Conservation (phyloP, 1,139 yeast genomes). For the Debaryomyces sp. region DNA sequence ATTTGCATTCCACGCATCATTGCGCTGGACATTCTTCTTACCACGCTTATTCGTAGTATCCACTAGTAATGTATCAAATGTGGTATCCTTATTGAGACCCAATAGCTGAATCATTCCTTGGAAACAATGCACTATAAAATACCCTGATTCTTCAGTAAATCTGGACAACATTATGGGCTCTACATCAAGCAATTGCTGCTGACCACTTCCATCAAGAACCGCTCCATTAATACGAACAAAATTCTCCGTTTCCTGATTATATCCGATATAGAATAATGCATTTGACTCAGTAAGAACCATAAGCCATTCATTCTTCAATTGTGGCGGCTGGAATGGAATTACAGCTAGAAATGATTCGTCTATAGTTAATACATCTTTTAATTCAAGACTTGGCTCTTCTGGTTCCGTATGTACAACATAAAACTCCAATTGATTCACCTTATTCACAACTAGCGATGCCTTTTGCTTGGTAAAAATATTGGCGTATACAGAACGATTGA, state of each 20-base stretch:
- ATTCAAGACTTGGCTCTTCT: constrained; percentile 5
- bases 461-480: constrained; percentile 11
- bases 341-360: constrained; percentile 22
- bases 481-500: constrained; percentile 18
- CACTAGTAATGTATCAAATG: not conserved
- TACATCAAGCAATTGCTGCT: constrained; percentile 30
- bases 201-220: constrained; percentile 28
- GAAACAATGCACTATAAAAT: constrained; percentile 30
- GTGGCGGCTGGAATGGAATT: constrained; percentile 15
- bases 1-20: constrained; percentile 16
- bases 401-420: constrained; percentile 10
- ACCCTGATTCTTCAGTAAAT: constrained; percentile 14
- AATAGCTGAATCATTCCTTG: constrained; percentile 33
- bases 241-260: constrained; percentile 10
- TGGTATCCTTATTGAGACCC: not conserved
- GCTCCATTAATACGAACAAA: constrained; percentile 11
- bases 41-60: not conserved
- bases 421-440: constrained; percentile 22
- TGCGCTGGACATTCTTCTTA: not conserved
- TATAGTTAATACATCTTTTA: constrained; percentile 16
- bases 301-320: constrained; percentile 17
- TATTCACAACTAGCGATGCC: constrained; percentile 21
- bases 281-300: constrained; percentile 19
- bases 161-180: constrained; percentile 25
- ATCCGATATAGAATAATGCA: constrained; percentile 15